Evolutionary conservation across 331 rosid species (phyloP).

Genomic region (Stylosanthes scabra): DNA sequence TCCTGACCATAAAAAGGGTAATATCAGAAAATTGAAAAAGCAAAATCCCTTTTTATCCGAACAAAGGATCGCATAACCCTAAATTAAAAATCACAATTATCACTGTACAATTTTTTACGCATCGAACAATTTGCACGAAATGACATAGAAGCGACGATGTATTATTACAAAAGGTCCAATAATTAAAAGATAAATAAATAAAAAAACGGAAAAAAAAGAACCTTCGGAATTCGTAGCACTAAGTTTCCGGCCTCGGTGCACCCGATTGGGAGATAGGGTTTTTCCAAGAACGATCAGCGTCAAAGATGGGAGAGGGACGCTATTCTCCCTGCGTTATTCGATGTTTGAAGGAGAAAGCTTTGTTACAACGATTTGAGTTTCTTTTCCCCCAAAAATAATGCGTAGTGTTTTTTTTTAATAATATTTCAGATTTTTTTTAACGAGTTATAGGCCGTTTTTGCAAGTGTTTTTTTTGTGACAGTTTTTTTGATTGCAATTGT

Average conservation of each 20-base stretch:
- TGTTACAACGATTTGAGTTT: background rate
- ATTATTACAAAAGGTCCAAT: background rate
- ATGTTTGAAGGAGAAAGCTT: background rate
- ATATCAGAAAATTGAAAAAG: background rate
- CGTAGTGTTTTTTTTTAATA: too few species aligned
- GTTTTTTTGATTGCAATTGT: too few species aligned
- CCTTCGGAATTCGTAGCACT: background rate
- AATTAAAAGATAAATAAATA: background rate
- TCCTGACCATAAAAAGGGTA: background rate
- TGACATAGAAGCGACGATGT: background rate
- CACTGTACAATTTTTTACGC: background rate
- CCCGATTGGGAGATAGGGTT: background rate
- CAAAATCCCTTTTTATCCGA: background rate
- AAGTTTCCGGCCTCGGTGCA: background rate
- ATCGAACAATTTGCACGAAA: background rate
- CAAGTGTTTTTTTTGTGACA: too few species aligned
- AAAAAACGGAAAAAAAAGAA: background rate
- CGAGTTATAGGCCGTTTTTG: too few species aligned
- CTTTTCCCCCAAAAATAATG: too few species aligned
- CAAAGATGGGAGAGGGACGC: background rate
- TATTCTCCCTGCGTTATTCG: background rate
- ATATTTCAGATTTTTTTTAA: too few species aligned
- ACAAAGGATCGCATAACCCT: background rate
- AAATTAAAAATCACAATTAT: background rate
- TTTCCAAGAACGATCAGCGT: background rate